Evolutionary conservation across 768 basidiomycete species (phyloP).

Genomic region (Tylopilus subfusipes): DNA sequence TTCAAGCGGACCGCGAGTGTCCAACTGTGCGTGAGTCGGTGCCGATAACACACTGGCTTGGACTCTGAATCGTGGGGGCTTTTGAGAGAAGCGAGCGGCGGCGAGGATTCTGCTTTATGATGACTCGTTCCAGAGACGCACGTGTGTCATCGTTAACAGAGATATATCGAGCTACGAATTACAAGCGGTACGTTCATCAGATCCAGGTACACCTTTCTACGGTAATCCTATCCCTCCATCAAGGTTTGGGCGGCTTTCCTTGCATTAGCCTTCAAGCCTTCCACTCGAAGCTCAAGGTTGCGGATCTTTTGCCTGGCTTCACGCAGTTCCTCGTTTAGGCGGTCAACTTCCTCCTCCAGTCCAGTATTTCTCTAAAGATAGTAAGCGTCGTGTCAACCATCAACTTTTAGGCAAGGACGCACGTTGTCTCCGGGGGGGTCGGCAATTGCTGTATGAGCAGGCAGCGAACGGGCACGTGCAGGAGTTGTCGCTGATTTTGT

Average conservation of each 20-base stretch:
- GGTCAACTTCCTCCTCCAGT: slow-evolving; percentile 56
- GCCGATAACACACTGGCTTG: slow-evolving; percentile 14
- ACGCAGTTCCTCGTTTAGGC: slow-evolving; percentile 62
- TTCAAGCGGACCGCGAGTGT: slow-evolving; percentile 20
- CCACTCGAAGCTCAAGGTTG: slow-evolving; percentile 79
- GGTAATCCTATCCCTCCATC: slow-evolving; percentile 24
- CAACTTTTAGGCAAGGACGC: slow-evolving; percentile 16
- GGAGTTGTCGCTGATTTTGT: slow-evolving; percentile 29
- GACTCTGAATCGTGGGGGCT: no score
- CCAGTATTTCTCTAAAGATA: slow-evolving; percentile 16
- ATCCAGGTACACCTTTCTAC: slow-evolving; percentile 5
- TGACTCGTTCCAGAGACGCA: slow-evolving; percentile 5
- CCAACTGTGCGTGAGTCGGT: slow-evolving; percentile 16
- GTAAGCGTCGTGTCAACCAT: neutral
- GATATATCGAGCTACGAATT: neutral
- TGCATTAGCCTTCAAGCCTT: slow-evolving; percentile 70
- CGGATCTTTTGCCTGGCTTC: slow-evolving; percentile 81
- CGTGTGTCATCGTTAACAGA: slow-evolving; percentile 10
- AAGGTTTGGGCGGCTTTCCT: slow-evolving; percentile 70
- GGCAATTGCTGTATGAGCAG: neutral
- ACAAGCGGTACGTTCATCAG: neutral
- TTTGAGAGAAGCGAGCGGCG: no score
- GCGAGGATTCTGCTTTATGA: no score
- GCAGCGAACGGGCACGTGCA: slow-evolving; percentile 15
- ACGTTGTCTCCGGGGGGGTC: slow-evolving; percentile 27